Evolutionary conservation across 352 stramenopile species (phyloP).

Genomic region (Phytopythium litorale): DNA sequence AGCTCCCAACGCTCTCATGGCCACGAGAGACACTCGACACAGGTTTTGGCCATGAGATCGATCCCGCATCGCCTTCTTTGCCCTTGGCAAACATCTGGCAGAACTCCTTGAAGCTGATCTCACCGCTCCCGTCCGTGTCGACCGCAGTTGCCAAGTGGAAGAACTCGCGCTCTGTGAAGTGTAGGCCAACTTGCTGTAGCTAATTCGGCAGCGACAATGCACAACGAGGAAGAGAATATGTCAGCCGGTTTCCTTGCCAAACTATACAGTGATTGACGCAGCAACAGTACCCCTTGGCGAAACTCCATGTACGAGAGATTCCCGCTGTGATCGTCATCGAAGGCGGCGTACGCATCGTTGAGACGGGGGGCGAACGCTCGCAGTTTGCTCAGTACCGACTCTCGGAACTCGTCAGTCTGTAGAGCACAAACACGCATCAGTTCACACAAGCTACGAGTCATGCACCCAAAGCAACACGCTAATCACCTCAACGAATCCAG

Average conservation of each 20-base stretch:
- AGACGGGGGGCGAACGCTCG: slow-evolving; percentile 30
- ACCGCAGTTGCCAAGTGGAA: slow-evolving; percentile 29
- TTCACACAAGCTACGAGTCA: background rate
- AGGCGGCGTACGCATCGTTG: slow-evolving; percentile 49
- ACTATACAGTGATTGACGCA: background rate
- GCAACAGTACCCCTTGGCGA: slow-evolving; percentile 26
- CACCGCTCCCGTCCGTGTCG: slow-evolving; percentile 41
- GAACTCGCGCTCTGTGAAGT: slow-evolving; percentile 50
- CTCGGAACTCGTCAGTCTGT: slow-evolving; percentile 33
- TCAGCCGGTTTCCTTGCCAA: background rate
- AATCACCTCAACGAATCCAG: background rate
- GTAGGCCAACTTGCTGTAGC: slow-evolving; percentile 43
- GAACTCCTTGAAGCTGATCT: slow-evolving; percentile 65
- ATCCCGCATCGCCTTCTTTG: background rate
- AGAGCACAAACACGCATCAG: background rate
- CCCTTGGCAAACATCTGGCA: slow-evolving; percentile 25
- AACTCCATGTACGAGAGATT: slow-evolving; percentile 51
- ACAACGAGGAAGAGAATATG: background rate
- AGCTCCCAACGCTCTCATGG: slow-evolving; percentile 15
- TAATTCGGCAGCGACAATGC: slow-evolving; percentile 9
- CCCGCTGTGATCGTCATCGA: slow-evolving; percentile 50
- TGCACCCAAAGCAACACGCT: background rate
- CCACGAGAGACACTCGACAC: background rate
- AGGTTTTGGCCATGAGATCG: background rate
- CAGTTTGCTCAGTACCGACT: slow-evolving; percentile 36